Conservation (phyloP, 345 rosid species). For the Salix dunnii region DNA sequence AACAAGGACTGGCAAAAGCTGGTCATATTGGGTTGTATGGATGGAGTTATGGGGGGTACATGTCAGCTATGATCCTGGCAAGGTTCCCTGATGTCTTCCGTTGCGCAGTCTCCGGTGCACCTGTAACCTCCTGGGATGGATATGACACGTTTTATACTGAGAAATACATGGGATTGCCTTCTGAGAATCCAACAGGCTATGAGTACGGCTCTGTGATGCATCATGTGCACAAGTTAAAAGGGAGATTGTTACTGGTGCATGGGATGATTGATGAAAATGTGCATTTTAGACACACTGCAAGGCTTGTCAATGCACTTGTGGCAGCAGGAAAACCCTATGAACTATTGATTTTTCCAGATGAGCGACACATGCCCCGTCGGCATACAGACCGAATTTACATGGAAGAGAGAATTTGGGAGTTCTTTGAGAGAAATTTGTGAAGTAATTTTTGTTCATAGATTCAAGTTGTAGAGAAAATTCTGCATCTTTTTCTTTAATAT, state of each 20-base stretch:
- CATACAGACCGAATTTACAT: slow-evolving; percentile 65
- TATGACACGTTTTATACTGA: slow-evolving; percentile 89
- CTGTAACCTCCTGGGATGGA: slow-evolving; percentile 96
- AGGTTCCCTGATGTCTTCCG: slow-evolving; percentile 62
- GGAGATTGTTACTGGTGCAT: slow-evolving; percentile 66
- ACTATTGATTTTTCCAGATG: slow-evolving; percentile 79
- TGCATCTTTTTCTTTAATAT: neutral
- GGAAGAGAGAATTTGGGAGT: slow-evolving; percentile 95
- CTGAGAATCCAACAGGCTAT: slow-evolving; percentile 35
- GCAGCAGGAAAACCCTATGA: slow-evolving; percentile 70
- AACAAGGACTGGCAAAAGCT: slow-evolving; percentile 61
- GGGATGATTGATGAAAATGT: slow-evolving; percentile 98
- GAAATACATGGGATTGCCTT: slow-evolving; percentile 92
- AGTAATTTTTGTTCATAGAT: neutral
- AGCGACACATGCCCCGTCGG: slow-evolving; percentile 78
- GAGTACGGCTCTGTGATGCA: slow-evolving; percentile 69
- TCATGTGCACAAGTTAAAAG: slow-evolving; percentile 57
- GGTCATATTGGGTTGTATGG: slow-evolving; percentile 76
- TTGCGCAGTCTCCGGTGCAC: slow-evolving; percentile 84
- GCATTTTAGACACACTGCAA: slow-evolving; percentile 87
- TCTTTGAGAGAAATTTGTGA: slow-evolving; percentile 70
- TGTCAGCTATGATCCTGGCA: slow-evolving; percentile 67
- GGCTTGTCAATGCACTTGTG: slow-evolving; percentile 79
- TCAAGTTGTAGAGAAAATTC: neutral
- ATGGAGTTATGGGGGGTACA: slow-evolving; percentile 97